phyloP scores from a whole-genome alignment of 306 rosid species.

The Luffa aegyptiaca region DNA sequence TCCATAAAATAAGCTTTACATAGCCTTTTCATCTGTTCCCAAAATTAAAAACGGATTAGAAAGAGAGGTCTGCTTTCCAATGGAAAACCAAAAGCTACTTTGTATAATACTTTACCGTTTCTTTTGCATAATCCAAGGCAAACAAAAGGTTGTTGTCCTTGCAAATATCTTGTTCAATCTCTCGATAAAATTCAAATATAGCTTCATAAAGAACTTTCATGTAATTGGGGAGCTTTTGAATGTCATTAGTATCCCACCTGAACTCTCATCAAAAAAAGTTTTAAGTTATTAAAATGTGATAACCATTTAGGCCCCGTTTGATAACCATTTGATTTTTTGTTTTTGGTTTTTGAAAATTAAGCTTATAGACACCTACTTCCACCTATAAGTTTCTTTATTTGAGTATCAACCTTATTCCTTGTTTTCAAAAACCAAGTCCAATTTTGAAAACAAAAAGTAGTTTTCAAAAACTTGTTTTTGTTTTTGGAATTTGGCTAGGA shows the following conservation, averaged over 20 bases:
- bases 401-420: too few relatives aligned
- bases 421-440: too few relatives aligned
- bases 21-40: slow-evolving; percentile 11
- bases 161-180: slow-evolving; percentile 10
- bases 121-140: slow-evolving; percentile 7
- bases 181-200: slow-evolving; percentile 9
- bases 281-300: not conserved
- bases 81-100: not conserved
- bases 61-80: not conserved
- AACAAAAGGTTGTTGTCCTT: not conserved
- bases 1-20: not conserved
- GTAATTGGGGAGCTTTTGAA: slow-evolving; percentile 2
- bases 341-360: too few relatives aligned
- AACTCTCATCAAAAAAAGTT: not conserved
- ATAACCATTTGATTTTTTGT: too few relatives aligned
- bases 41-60: not conserved
- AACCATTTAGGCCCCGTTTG: too few relatives aligned
- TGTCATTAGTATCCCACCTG: slow-evolving; percentile 17
- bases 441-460: too few relatives aligned
- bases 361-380: too few relatives aligned
- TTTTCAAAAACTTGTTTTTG: too few relatives aligned
- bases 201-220: not conserved
- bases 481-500: too few relatives aligned
- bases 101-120: not conserved
- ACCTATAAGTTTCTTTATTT: too few relatives aligned